Evolutionary conservation across 805 yeast genomes (phyloP).

Genomic region (Yamadazyma laniorum): DNA sequence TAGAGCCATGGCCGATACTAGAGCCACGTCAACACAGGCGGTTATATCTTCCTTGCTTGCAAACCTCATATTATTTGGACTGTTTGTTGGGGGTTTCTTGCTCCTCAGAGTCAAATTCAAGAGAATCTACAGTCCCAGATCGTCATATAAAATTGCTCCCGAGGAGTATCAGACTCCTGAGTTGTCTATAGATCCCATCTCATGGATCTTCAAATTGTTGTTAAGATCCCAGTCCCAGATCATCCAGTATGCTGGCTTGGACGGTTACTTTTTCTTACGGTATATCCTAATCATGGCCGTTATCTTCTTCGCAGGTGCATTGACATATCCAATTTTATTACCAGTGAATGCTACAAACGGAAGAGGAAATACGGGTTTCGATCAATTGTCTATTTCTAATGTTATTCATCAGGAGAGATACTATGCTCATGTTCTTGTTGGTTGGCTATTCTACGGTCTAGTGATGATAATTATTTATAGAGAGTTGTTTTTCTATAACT

Average conservation of each 20-base stretch:
- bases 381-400: conserved; percentile 76
- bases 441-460: conserved; percentile 75
- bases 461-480: conserved; percentile 75
- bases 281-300: conserved; percentile 60
- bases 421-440: conserved; percentile 81
- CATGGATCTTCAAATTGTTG: conserved; percentile 68
- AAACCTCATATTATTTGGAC: conserved; percentile 64
- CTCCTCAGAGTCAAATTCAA: conserved; percentile 62
- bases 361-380: conserved; percentile 61
- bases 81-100: conserved; percentile 61
- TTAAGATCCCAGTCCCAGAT: conserved; percentile 70
- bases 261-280: conserved; percentile 87
- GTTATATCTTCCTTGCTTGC: conserved; percentile 69
- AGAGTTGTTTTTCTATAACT: conserved; percentile 74
- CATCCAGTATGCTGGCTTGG: conserved; percentile 87
- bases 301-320: conserved; percentile 44
- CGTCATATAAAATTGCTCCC: conserved; percentile 56
- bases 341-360: conserved; percentile 71
- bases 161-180: conserved; percentile 71
- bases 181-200: conserved; percentile 61
- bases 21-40: conserved; percentile 57
- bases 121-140: conserved; percentile 82
- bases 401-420: conserved; percentile 59
- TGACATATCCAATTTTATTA: conserved; percentile 67
- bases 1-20: conserved; percentile 10